A percentile compares a stretch with the other conserved stretches of the same genome.
Conservation (phyloP, 2,329 filamentous ascomycete genomes). For the Aureobasidium leucospermi region DNA sequence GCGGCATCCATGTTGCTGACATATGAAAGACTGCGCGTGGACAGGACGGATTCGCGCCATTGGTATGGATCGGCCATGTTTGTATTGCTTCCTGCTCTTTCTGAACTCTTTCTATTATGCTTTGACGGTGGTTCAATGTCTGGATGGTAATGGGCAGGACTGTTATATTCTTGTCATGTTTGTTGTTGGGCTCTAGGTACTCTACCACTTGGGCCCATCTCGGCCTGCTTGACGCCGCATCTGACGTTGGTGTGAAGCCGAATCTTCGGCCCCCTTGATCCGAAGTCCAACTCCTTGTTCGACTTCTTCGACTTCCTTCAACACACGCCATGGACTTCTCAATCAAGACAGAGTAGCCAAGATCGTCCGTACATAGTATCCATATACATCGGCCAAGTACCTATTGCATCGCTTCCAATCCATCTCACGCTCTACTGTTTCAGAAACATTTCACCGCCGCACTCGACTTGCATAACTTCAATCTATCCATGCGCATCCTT, state of each 20-base stretch:
- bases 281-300: background rate
- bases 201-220: too few species aligned
- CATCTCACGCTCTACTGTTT: background rate
- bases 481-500: slow-evolving; percentile 5
- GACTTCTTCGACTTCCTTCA: background rate
- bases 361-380: too few species aligned
- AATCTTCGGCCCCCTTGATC: background rate
- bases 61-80: slow-evolving; percentile 15
- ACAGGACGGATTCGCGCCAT: slow-evolving; percentile 27
- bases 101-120: background rate
- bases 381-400: background rate
- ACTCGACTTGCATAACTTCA: background rate
- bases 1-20: slow-evolving; percentile 22
- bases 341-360: too few species aligned
- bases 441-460: slow-evolving; percentile 5
- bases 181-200: background rate
- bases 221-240: background rate
- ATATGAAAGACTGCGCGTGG: slow-evolving; percentile 29
- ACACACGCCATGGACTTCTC: background rate
- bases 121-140: background rate
- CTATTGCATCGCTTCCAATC: background rate
- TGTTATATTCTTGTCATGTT: background rate
- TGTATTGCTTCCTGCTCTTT: background rate
- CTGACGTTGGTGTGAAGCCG: background rate
- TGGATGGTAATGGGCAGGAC: background rate